These are phyloP conservation scores for Aspergillus novofumigatus DNA, from an alignment of 2,329 filamentous ascomycete genomes.

Conservation along the genomic window DNA sequence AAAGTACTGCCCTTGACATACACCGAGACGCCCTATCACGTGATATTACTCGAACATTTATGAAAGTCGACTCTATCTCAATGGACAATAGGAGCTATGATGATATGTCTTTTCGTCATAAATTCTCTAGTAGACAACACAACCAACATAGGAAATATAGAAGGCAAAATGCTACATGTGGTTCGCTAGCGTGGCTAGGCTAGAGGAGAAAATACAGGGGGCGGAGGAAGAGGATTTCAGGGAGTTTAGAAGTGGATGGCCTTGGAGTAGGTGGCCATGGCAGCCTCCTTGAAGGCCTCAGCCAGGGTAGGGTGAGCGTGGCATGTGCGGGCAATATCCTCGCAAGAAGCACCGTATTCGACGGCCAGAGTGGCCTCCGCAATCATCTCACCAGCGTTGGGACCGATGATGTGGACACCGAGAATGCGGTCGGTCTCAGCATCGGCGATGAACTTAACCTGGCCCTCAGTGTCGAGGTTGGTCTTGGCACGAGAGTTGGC, in stretches of 20 bases:
- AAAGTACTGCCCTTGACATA: too few species aligned
- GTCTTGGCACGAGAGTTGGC: slow-evolving; percentile 99
- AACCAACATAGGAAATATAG: slow-evolving; percentile 26
- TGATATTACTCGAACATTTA: neutral
- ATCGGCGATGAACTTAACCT: slow-evolving; percentile 96
- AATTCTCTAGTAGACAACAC: slow-evolving; percentile 14
- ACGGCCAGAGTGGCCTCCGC: slow-evolving; percentile 91
- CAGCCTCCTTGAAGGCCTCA: slow-evolving; percentile 99
- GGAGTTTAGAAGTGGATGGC: slow-evolving; percentile 80
- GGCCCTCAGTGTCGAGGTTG: slow-evolving; percentile 89
- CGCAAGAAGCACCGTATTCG: slow-evolving; percentile 92
- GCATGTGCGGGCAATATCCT: slow-evolving; percentile 91
- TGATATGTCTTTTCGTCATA: slow-evolving; percentile 15
- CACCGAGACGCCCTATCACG: neutral
- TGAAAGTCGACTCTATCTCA: neutral
- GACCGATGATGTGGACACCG: slow-evolving; percentile 92
- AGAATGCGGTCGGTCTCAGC: slow-evolving; percentile 94
- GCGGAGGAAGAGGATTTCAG: slow-evolving; percentile 14
- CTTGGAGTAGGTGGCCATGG: slow-evolving; percentile 94
- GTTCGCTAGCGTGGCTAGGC: slow-evolving; percentile 34
- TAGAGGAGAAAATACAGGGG: slow-evolving; percentile 24
- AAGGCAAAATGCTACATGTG: slow-evolving; percentile 37
- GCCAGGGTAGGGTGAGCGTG: slow-evolving; percentile 95
- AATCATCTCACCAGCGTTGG: slow-evolving; percentile 98
- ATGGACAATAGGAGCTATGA: neutral